Evolutionary conservation across 768 basidiomycete genomes (phyloP).

Genomic region (Candolleomyces efflorescens): DNA sequence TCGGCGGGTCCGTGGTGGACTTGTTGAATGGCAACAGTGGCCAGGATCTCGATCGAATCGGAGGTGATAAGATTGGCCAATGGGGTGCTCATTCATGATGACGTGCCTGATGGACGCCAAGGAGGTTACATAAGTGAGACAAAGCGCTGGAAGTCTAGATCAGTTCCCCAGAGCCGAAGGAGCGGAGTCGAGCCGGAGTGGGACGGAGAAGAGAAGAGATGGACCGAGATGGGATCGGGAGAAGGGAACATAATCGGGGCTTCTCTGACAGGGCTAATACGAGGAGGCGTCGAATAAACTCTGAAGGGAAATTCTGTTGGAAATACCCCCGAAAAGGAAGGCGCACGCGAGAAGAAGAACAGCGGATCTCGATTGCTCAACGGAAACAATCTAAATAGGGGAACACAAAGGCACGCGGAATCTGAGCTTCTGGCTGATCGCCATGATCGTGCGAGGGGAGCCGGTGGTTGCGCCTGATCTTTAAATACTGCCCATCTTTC

Average conservation of each 20-base stretch:
- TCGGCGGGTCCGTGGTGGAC: not conserved
- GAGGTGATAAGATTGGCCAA: slow-evolving; percentile 2
- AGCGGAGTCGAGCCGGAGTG: not conserved
- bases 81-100: not conserved
- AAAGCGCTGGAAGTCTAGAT: not conserved
- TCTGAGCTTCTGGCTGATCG: slow-evolving; percentile 50
- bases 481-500: slow-evolving; percentile 49
- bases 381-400: slow-evolving; percentile 47
- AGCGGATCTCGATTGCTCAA: slow-evolving; percentile 36
- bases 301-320: slow-evolving; percentile 26
- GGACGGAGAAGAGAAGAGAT: not conserved
- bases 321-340: slow-evolving; percentile 17
- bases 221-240: not conserved
- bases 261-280: not conserved
- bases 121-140: not conserved
- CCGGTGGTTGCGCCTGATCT: slow-evolving; percentile 24
- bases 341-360: slow-evolving; percentile 28
- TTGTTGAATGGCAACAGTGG: not conserved
- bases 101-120: slow-evolving; percentile 5
- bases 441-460: slow-evolving; percentile 62
- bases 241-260: too few species aligned
- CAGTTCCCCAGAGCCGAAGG: not conserved
- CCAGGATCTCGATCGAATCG: not conserved
- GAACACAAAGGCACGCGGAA: slow-evolving; percentile 59
- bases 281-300: slow-evolving; percentile 33